A percentile compares a stretch with the other conserved stretches of the same genome.
phyloP scores from a whole-genome alignment of 129 eudicot species.

The Gnaphalium uliginosum region DNA sequence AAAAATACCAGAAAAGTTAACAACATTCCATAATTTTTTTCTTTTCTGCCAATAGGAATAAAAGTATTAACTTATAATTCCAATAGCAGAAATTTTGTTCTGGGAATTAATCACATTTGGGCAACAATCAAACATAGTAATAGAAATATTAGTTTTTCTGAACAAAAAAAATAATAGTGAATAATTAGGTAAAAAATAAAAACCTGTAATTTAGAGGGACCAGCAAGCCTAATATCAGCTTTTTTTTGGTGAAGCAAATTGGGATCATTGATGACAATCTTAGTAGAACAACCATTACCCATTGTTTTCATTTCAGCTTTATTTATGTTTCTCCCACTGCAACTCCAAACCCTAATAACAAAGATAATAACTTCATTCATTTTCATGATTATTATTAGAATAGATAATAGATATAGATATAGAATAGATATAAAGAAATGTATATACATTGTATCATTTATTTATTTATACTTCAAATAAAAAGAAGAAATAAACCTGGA shows the following conservation, averaged over 20 bases:
- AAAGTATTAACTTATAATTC: background rate
- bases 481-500: constrained; percentile 32
- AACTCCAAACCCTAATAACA: constrained; percentile 46
- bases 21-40: background rate
- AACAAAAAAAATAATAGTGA: background rate
- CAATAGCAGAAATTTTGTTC: background rate
- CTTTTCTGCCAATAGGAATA: background rate
- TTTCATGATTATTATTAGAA: no score
- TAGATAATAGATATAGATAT: background rate
- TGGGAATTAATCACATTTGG: background rate
- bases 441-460: background rate
- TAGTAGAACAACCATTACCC: constrained; percentile 31
- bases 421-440: background rate
- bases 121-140: background rate
- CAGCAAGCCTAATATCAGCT: constrained; percentile 57
- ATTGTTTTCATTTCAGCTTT: constrained; percentile 42
- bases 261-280: constrained; percentile 55
- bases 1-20: background rate
- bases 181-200: background rate
- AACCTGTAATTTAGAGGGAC: constrained; percentile 88
- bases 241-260: constrained; percentile 54
- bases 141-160: background rate
- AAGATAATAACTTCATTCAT: background rate
- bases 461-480: no score
- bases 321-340: constrained; percentile 27